Conservation (phyloP, 2,329 filamentous ascomycete species). For the Pseudocercospora fijiensis region DNA sequence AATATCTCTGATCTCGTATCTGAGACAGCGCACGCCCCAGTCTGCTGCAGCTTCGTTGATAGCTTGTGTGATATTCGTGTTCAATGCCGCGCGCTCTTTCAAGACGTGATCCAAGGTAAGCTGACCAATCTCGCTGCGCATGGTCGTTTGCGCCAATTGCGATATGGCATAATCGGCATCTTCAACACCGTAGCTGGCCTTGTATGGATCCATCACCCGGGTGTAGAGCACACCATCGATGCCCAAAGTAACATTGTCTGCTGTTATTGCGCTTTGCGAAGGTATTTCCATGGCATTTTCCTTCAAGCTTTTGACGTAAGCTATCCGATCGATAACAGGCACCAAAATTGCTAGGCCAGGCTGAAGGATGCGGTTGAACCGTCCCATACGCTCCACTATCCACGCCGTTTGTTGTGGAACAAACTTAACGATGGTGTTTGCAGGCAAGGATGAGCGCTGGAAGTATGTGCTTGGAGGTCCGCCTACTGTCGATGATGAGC, state of each 20-base stretch:
- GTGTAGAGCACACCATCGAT: conserved; percentile 95
- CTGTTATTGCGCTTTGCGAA: conserved; percentile 95
- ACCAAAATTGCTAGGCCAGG: conserved; percentile 86
- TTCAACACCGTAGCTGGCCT: conserved; percentile 97
- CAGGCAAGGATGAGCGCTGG: conserved; percentile 63
- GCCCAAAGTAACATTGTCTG: conserved; percentile 96
- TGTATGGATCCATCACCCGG: conserved; percentile 95
- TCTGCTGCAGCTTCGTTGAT: conserved; percentile 98
- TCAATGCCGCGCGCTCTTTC: conserved; percentile 92
- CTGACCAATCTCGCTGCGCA: conserved; percentile 98
- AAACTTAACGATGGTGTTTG: conserved; percentile 88
- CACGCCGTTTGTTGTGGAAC: conserved; percentile 99
- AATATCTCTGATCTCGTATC: conserved; percentile 98
- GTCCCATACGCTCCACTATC: conserved; percentile 99
- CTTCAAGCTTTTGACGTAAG: conserved; percentile 97
- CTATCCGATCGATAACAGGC: conserved; percentile 90
- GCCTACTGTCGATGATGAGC: conserved; percentile 30
- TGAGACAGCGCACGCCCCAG: conserved; percentile 93
- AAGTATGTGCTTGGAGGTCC: conserved; percentile 41
- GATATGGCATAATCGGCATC: conserved; percentile 98
- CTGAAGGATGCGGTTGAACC: conserved; percentile 89
- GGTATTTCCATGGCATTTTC: conserved; percentile 96
- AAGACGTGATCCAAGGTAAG: conserved; percentile 94
- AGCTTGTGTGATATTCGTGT: conserved; percentile 96
- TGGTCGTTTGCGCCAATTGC: conserved; percentile 95